A percentile compares a stretch with the other conserved stretches of the same genome.
These are phyloP conservation scores for Sphaerostilbella broomeana DNA, from an alignment of 2,329 filamentous ascomycete genomes.

Conservation along the genomic window DNA sequence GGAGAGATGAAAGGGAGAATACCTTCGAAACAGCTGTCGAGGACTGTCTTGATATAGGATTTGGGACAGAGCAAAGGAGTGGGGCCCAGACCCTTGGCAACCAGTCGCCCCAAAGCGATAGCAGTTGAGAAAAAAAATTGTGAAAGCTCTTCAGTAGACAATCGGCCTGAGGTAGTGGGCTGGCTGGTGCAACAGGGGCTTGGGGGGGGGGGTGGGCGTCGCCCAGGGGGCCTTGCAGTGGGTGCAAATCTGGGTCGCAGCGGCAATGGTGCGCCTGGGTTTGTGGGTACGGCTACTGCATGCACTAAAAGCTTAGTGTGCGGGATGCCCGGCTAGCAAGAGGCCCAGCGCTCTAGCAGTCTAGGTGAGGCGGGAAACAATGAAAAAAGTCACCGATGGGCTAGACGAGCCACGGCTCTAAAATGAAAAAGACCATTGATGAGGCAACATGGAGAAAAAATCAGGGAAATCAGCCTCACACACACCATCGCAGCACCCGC, in stretches of 20 bases:
- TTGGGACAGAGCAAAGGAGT: slow-evolving; percentile 6
- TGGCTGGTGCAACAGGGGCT: background rate
- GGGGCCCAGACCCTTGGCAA: slow-evolving; percentile 1
- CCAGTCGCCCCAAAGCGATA: background rate
- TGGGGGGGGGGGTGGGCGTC: slow-evolving; percentile 1
- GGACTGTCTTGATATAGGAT: slow-evolving; percentile 14
- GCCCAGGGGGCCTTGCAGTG: slow-evolving; percentile 10
- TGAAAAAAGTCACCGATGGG: slow-evolving; percentile 18
- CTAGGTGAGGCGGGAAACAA: slow-evolving; percentile 1
- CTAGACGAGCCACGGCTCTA: background rate
- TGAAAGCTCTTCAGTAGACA: too few species aligned
- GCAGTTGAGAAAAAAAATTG: slow-evolving; percentile 5
- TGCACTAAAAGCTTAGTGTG: slow-evolving; percentile 25
- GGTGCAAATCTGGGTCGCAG: slow-evolving; percentile 12
- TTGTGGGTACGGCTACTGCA: slow-evolving; percentile 16
- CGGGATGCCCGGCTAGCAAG: slow-evolving; percentile 25
- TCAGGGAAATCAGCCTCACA: too few species aligned
- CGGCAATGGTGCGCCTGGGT: slow-evolving; percentile 10
- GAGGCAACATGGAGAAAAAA: slow-evolving; percentile 10
- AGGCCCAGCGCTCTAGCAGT: slow-evolving; percentile 2
- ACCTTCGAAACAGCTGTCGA: slow-evolving; percentile 9
- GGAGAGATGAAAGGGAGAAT: slow-evolving; percentile 8
- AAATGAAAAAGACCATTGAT: background rate
- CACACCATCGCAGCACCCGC: too few species aligned
- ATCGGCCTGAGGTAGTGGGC: too few species aligned